A percentile compares a stretch with the other conserved stretches of the same genome.
These are phyloP conservation scores for Macrophomina phaseolina DNA, from an alignment of 2,329 filamentous ascomycete species.

Conservation along the genomic window DNA sequence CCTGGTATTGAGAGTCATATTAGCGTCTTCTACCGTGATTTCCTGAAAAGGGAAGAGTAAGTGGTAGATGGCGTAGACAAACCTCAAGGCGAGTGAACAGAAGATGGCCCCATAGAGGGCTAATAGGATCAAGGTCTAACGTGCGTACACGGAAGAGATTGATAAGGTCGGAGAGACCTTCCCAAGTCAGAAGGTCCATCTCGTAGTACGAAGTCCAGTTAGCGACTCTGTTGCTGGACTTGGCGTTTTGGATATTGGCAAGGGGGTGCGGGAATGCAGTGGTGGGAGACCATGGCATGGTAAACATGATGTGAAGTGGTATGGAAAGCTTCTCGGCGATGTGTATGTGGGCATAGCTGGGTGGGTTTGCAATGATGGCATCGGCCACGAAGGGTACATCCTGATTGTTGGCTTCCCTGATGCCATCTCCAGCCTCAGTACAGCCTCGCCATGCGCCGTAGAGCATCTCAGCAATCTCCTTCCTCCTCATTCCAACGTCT, in stretches of 20 bases:
- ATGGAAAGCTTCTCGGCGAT: constrained; percentile 76
- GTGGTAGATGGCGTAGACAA: too few relatives aligned
- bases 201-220: constrained; percentile 80
- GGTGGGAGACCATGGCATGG: constrained; percentile 80
- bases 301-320: constrained; percentile 87
- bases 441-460: constrained; percentile 82
- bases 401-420: not conserved
- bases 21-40: too few relatives aligned
- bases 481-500: constrained; percentile 70
- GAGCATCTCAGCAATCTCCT: constrained; percentile 81
- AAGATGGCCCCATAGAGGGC: constrained; percentile 77
- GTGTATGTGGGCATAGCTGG: constrained; percentile 78
- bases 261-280: constrained; percentile 77
- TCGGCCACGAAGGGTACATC: constrained; percentile 77
- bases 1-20: too few relatives aligned
- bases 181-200: constrained; percentile 67
- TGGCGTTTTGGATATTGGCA: constrained; percentile 74
- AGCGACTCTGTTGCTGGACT: constrained; percentile 73
- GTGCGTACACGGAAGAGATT: constrained; percentile 75
- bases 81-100: constrained; percentile 72
- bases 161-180: constrained; percentile 73
- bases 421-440: constrained; percentile 55
- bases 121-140: constrained; percentile 73
- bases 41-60: too few relatives aligned
- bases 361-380: constrained; percentile 79